These are phyloP conservation scores for Elsinoe batatas DNA, from an alignment of 2,329 filamentous ascomycete genomes.

Conservation along the genomic window DNA sequence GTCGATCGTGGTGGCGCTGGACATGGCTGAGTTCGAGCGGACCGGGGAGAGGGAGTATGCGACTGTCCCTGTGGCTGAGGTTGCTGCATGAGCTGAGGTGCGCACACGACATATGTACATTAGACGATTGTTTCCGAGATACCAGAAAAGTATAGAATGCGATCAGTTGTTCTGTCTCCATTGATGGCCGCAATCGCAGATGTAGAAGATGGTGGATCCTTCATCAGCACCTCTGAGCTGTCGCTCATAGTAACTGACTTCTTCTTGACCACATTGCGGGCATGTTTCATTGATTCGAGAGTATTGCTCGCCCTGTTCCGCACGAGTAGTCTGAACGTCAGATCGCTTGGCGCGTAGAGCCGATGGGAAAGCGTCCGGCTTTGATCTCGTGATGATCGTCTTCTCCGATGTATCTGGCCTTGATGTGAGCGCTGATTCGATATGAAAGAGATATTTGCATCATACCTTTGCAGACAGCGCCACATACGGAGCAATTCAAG, in stretches of 20 bases:
- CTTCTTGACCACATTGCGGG: slow-evolving; percentile 66
- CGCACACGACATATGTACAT: not conserved
- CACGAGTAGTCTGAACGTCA: slow-evolving; percentile 62
- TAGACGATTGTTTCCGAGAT: not conserved
- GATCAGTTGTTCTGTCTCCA: slow-evolving; percentile 54
- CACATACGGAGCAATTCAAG: slow-evolving; percentile 77
- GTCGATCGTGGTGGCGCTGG: slow-evolving; percentile 86
- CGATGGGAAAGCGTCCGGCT: slow-evolving; percentile 82
- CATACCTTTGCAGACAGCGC: slow-evolving; percentile 70
- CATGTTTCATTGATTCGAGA: slow-evolving; percentile 61
- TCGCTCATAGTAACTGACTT: slow-evolving; percentile 75
- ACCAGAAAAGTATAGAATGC: slow-evolving; percentile 6
- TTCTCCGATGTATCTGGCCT: slow-evolving; percentile 62
- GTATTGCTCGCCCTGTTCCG: slow-evolving; percentile 64
- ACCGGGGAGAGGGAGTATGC: slow-evolving; percentile 85
- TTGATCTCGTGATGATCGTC: slow-evolving; percentile 72
- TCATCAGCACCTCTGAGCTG: slow-evolving; percentile 91
- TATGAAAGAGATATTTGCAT: not conserved
- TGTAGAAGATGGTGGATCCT: slow-evolving; percentile 86
- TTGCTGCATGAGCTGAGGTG: not conserved
- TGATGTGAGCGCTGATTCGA: not conserved
- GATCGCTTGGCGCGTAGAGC: slow-evolving; percentile 76
- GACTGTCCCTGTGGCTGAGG: slow-evolving; percentile 52
- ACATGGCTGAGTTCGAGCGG: slow-evolving; percentile 97
- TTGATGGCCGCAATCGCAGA: slow-evolving; percentile 72